phyloP scores from a whole-genome alignment of 2,329 filamentous ascomycete genomes.

The Aspergillus tubingensis region DNA sequence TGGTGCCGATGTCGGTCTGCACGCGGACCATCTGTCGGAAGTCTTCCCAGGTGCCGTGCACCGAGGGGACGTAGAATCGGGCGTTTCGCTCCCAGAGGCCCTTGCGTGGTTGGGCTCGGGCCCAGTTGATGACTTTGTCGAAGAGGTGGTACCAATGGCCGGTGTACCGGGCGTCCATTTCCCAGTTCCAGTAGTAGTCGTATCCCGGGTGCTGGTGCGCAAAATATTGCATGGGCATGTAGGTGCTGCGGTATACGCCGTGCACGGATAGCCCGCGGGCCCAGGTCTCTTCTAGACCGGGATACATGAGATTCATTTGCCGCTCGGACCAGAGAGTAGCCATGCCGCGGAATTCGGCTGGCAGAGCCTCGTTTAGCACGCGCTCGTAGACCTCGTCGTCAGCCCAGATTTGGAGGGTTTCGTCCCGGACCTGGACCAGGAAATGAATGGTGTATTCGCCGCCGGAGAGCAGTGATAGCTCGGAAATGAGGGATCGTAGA shows the following conservation, averaged over 20 bases:
- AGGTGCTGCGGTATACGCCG: conserved; percentile 87
- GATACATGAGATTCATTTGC: conserved; percentile 89
- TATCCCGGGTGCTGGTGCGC: conserved; percentile 78
- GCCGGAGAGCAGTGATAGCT: conserved; percentile 74
- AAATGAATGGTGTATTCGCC: conserved; percentile 84
- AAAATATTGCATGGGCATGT: conserved; percentile 95
- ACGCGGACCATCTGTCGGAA: conserved; percentile 76
- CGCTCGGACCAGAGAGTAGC: conserved; percentile 91
- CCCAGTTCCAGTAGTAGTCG: conserved; percentile 85
- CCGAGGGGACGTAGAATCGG: conserved; percentile 74
- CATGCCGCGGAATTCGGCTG: conserved; percentile 83
- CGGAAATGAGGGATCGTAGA: conserved; percentile 76
- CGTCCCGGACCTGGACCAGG: conserved; percentile 79
- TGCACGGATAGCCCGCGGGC: conserved; percentile 75
- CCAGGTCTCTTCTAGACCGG: conserved; percentile 79
- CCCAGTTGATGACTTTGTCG: conserved; percentile 68
- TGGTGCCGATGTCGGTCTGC: conserved; percentile 70
- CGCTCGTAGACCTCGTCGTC: conserved; percentile 72
- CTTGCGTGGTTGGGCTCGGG: conserved; percentile 72
- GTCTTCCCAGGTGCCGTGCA: conserved; percentile 78
- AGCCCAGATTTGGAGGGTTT: conserved; percentile 77
- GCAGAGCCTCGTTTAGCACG: conserved; percentile 69
- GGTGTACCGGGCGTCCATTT: conserved; percentile 76
- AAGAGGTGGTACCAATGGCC: conserved; percentile 82
- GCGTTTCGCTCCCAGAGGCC: conserved; percentile 79